Evolutionary conservation across 1,284 basidiomycete species (phyloP).

Genomic region (Mrakiaceae sp.): DNA sequence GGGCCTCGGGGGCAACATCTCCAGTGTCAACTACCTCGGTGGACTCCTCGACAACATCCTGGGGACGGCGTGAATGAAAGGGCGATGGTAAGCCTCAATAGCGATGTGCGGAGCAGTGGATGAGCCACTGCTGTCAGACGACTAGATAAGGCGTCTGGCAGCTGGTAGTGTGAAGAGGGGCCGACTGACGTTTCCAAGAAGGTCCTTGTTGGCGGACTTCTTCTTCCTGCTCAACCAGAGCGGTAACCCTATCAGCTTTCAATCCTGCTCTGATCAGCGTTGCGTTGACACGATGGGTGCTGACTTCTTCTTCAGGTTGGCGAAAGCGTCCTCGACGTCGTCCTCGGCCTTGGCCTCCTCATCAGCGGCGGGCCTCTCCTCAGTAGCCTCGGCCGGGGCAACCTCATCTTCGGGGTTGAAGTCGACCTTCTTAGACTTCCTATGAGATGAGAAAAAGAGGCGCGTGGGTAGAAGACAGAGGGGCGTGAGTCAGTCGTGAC

Average conservation of each 20-base stretch:
- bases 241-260: neutral
- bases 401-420: constrained; percentile 28
- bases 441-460: constrained; percentile 12
- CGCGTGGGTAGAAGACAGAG: too few species aligned
- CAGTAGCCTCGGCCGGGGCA: constrained; percentile 25
- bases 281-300: neutral
- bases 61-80: neutral
- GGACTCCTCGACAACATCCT: constrained; percentile 20
- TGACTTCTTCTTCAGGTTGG: constrained; percentile 43
- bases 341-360: constrained; percentile 21
- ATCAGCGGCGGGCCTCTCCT: constrained; percentile 38
- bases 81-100: neutral
- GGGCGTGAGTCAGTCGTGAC: too few species aligned
- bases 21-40: constrained; percentile 20
- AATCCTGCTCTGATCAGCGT: neutral
- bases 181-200: constrained; percentile 25
- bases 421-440: constrained; percentile 36
- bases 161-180: neutral
- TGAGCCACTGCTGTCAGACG: constrained; percentile 7
- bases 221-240: constrained; percentile 33
- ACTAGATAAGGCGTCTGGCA: constrained; percentile 5
- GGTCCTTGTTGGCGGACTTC: constrained; percentile 35
- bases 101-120: constrained; percentile 4
- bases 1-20: constrained; percentile 35
- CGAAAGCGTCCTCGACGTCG: constrained; percentile 35